Conservation (phyloP, 768 basidiomycete genomes). For the Suillus placidus region DNA sequence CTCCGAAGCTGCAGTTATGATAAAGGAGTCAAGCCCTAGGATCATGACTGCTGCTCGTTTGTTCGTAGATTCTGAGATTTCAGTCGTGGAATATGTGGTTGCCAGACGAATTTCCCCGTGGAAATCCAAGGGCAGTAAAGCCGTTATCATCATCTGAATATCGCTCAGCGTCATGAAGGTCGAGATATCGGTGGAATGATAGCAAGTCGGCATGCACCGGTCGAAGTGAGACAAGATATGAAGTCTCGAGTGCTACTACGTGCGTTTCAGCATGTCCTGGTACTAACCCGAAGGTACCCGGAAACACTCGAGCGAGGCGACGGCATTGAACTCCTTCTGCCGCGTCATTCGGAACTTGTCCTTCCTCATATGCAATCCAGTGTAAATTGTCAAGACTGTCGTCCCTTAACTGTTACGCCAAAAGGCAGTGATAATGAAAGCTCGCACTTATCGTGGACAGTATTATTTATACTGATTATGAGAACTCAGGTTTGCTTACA, state of each 20-base stretch:
- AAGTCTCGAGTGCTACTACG: neutral
- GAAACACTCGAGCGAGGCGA: neutral
- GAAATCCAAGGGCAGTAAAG: neutral
- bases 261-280: neutral
- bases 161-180: neutral
- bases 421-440: too few species aligned
- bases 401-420: too few species aligned
- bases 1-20: neutral
- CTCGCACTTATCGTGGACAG: too few species aligned
- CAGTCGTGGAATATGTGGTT: fast-evolving
- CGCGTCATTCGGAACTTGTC: neutral
- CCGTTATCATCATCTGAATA: neutral
- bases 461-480: too few species aligned
- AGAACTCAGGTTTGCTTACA: too few species aligned
- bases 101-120: constrained; percentile 14
- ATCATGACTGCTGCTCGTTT: constrained; percentile 9
- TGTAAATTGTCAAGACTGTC: too few species aligned
- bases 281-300: neutral
- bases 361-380: constrained; percentile 20
- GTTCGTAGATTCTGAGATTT: constrained; percentile 11
- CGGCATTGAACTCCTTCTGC: neutral
- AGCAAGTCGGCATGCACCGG: neutral
- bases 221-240: neutral
- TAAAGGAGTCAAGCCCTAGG: neutral
- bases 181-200: neutral